These are phyloP conservation scores for Aspergillus hancockii DNA, from an alignment of 495 filamentous ascomycete species.

Conservation along the genomic window DNA sequence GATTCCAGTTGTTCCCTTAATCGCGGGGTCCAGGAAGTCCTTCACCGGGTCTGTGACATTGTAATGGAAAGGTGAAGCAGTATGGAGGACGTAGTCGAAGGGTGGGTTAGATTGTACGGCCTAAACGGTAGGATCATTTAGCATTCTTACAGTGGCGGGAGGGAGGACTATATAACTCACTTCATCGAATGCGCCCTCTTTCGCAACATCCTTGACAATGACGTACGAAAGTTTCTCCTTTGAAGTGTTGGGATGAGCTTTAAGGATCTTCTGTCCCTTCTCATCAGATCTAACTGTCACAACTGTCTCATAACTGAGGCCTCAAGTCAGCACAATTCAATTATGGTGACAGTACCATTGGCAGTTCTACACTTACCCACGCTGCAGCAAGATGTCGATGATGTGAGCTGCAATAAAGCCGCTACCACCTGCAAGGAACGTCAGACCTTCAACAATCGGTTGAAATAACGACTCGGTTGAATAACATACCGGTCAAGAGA, in stretches of 20 bases:
- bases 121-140: slow-evolving; percentile 21
- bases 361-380: slow-evolving; percentile 38
- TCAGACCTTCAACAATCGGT: slow-evolving; percentile 11
- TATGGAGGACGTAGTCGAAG: slow-evolving; percentile 86
- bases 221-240: slow-evolving; percentile 70
- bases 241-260: slow-evolving; percentile 59
- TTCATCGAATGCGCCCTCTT: slow-evolving; percentile 74
- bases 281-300: slow-evolving; percentile 80
- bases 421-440: slow-evolving; percentile 50
- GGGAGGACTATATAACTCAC: slow-evolving; percentile 28
- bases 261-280: slow-evolving; percentile 75
- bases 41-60: slow-evolving; percentile 69
- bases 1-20: slow-evolving; percentile 82
- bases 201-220: slow-evolving; percentile 82
- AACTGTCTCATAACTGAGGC: slow-evolving; percentile 64
- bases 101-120: slow-evolving; percentile 68
- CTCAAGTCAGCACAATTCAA: not conserved
- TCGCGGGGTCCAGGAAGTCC: slow-evolving; percentile 80
- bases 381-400: slow-evolving; percentile 70
- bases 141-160: not conserved
- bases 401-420: slow-evolving; percentile 82
- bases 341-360: not conserved
- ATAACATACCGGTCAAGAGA: slow-evolving; percentile 41
- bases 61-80: slow-evolving; percentile 84
- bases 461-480: no score